Conservation (phyloP, 805 yeast genomes). For the Metschnikowia cubensis region DNA sequence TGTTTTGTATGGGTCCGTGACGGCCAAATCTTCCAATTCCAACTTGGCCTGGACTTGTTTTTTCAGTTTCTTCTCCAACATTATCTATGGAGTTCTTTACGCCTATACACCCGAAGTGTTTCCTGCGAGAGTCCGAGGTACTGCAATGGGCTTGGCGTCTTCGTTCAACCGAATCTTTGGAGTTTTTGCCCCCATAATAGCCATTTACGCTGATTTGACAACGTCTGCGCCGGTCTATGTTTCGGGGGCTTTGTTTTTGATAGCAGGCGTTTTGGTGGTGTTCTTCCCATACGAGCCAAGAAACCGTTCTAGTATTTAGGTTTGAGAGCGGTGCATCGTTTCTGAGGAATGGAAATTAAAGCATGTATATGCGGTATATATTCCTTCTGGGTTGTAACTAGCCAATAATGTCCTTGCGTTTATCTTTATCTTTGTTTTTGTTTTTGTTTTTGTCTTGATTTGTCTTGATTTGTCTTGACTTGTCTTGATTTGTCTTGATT, state of each 20-base stretch:
- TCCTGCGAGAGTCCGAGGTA: conserved; percentile 46
- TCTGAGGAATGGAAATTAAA: no score
- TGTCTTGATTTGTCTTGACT: no score
- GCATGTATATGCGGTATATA: neutral
- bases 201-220: conserved; percentile 50
- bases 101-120: conserved; percentile 67
- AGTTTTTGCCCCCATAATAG: conserved; percentile 55
- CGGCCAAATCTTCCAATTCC: conserved; percentile 50
- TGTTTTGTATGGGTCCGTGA: conserved; percentile 58
- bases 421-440: no score
- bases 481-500: no score
- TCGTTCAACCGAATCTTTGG: conserved; percentile 51
- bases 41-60: conserved; percentile 46
- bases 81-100: conserved; percentile 50
- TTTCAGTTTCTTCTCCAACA: conserved; percentile 45
- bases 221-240: conserved; percentile 59
- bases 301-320: conserved; percentile 19
- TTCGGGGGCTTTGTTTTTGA: conserved; percentile 52
- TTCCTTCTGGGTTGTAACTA: neutral
- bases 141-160: conserved; percentile 60
- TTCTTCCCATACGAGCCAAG: conserved; percentile 50
- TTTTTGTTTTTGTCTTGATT: no score
- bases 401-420: no score
- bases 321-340: no score
- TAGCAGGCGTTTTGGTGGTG: conserved; percentile 34